Conservation (phyloP, 768 basidiomycete genomes). For the Pleurotus platypus region DNA sequence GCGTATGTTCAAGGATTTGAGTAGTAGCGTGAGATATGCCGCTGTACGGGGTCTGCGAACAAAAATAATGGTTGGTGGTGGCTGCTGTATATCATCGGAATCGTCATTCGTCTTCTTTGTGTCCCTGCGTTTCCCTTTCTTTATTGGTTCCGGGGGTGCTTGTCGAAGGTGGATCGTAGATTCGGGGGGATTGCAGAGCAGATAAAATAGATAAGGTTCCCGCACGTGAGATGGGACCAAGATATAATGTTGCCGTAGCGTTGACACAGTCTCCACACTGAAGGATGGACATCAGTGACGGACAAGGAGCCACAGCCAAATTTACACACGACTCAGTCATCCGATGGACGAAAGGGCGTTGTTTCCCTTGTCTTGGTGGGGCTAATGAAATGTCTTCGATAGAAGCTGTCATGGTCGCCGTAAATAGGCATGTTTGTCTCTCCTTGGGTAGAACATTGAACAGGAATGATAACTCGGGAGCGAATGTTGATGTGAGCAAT, state of each 20-base stretch:
- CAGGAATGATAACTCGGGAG: constrained; percentile 76
- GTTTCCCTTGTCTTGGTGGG: constrained; percentile 76
- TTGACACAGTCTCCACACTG: constrained; percentile 88
- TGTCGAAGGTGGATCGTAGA: constrained; percentile 67
- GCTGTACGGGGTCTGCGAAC: constrained; percentile 82
- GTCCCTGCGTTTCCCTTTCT: constrained; percentile 26
- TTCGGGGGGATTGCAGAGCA: constrained; percentile 87
- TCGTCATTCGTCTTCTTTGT: constrained; percentile 34
- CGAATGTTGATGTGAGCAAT: constrained; percentile 84
- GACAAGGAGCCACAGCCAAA: background rate
- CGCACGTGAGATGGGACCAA: constrained; percentile 94
- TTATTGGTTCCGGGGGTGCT: constrained; percentile 49
- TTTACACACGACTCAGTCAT: constrained; percentile 64
- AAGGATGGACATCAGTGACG: constrained; percentile 7
- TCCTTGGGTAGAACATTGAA: constrained; percentile 76
- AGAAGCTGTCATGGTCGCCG: constrained; percentile 86
- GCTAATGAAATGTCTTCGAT: constrained; percentile 76
- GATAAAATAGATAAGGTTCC: constrained; percentile 86
- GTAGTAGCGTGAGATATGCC: constrained; percentile 79
- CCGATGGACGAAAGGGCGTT: constrained; percentile 82
- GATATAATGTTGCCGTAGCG: constrained; percentile 84
- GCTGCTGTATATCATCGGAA: constrained; percentile 59
- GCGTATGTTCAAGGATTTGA: constrained; percentile 78
- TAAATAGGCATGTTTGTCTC: constrained; percentile 96
- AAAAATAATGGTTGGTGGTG: constrained; percentile 97